Conservation (phyloP, 2,329 filamentous ascomycete species). For the Phaeoacremonium minimum region DNA sequence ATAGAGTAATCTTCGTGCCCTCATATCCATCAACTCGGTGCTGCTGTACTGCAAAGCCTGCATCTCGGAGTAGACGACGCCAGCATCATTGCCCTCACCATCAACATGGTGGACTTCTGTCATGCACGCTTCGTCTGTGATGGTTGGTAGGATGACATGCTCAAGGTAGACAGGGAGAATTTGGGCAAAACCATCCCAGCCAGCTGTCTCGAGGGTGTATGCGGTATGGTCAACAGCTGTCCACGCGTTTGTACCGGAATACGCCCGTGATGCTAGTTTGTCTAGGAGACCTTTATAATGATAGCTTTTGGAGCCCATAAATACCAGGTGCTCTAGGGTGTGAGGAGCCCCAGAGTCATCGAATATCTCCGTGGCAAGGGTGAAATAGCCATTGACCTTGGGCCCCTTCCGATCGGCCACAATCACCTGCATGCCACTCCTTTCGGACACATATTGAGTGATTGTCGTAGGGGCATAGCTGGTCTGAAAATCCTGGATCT, state of each 20-base stretch:
- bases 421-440: conserved; percentile 91
- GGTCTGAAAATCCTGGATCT: conserved; percentile 78
- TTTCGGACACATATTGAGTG: conserved; percentile 91
- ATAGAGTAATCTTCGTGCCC: conserved; percentile 75
- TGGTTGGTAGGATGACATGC: conserved; percentile 83
- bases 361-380: conserved; percentile 92
- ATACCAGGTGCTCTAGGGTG: conserved; percentile 77
- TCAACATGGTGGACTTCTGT: conserved; percentile 97
- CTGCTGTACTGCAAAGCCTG: conserved; percentile 87
- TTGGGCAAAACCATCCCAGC: conserved; percentile 94
- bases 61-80: conserved; percentile 98
- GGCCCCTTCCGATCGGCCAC: conserved; percentile 90
- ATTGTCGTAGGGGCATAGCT: conserved; percentile 87
- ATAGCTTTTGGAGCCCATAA: conserved; percentile 91
- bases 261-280: conserved; percentile 88
- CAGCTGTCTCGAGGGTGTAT: conserved; percentile 91
- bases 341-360: conserved; percentile 94
- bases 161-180: conserved; percentile 94
- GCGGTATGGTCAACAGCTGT: conserved; percentile 95
- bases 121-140: conserved; percentile 89
- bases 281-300: conserved; percentile 93
- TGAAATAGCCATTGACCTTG: conserved; percentile 94
- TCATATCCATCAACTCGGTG: conserved; percentile 81
- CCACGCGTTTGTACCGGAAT: conserved; percentile 94
- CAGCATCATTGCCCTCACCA: conserved; percentile 88